A percentile compares a stretch with the other conserved stretches of the same genome.
Conservation (phyloP, 164 flowering plant species). For the Tetracentron sinense region DNA sequence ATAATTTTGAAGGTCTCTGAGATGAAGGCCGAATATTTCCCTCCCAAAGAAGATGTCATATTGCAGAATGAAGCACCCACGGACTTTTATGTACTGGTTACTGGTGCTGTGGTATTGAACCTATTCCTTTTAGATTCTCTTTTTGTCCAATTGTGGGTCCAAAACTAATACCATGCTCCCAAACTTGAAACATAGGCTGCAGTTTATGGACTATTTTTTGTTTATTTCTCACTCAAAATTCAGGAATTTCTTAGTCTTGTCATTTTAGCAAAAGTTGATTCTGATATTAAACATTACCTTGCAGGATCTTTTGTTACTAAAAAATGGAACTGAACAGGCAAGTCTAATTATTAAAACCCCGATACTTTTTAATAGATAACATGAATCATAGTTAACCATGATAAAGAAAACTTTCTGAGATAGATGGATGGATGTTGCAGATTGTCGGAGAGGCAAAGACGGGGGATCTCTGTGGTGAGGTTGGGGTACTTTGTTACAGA, state of each 20-base stretch:
- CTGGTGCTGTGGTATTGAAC: constrained; percentile 68
- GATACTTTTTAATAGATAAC: no score
- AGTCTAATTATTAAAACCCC: constrained; percentile 20
- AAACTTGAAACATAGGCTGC: no score
- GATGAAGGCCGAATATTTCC: constrained; percentile 92
- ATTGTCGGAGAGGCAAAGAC: constrained; percentile 62
- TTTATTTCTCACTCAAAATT: background rate
- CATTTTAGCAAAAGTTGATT: background rate
- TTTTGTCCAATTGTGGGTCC: background rate
- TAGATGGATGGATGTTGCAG: constrained; percentile 30
- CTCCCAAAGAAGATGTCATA: constrained; percentile 93
- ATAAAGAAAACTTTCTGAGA: background rate
- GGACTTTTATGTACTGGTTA: constrained; percentile 78
- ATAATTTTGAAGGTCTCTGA: constrained; percentile 64
- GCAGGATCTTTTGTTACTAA: constrained; percentile 68
- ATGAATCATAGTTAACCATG: background rate
- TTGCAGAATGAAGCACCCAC: constrained; percentile 97
- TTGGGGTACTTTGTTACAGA: constrained; percentile 93
- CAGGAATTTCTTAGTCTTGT: background rate
- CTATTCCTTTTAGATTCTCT: background rate
- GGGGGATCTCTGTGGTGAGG: constrained; percentile 84
- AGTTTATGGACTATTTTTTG: background rate
- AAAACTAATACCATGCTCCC: background rate
- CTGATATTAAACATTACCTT: constrained; percentile 10
- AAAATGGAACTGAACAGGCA: constrained; percentile 69